phyloP scores from a whole-genome alignment of 148 eudicot species.

The Persicaria maculosa region DNA sequence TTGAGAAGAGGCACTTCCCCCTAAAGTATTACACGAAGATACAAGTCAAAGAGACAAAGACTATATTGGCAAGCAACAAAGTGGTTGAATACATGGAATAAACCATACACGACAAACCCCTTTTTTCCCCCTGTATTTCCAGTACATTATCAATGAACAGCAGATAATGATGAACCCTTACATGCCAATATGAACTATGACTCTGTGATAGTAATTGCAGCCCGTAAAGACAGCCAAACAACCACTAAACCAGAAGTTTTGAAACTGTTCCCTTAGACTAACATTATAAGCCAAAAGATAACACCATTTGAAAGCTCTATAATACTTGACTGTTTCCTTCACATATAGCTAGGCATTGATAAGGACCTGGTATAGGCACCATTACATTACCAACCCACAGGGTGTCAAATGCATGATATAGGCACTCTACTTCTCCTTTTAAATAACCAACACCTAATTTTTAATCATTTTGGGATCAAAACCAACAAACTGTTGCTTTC shows the following conservation, averaged over 20 bases:
- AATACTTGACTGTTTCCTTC: background rate
- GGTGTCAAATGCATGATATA: too few relatives aligned
- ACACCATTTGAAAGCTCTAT: background rate
- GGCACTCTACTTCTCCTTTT: too few relatives aligned
- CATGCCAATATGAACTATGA: background rate
- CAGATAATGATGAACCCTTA: background rate
- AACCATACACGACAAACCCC: background rate
- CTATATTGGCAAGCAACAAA: background rate
- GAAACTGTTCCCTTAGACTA: too few relatives aligned
- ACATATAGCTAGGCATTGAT: background rate
- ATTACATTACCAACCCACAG: background rate
- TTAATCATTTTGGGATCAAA: too few relatives aligned
- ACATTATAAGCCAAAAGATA: background rate
- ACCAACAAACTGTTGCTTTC: too few relatives aligned
- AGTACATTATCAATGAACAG: background rate
- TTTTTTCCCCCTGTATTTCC: background rate
- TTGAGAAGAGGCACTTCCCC: slow-evolving; percentile 94
- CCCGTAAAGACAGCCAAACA: background rate
- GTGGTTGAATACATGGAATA: background rate
- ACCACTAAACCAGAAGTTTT: background rate
- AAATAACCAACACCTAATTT: too few relatives aligned
- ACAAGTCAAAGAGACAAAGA: slow-evolving; percentile 17
- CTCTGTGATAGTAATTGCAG: background rate
- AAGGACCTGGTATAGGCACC: background rate
- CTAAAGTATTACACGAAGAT: slow-evolving; percentile 29